Conservation (phyloP, 2,329 filamentous ascomycete genomes). For the Cercospora berteroae region DNA sequence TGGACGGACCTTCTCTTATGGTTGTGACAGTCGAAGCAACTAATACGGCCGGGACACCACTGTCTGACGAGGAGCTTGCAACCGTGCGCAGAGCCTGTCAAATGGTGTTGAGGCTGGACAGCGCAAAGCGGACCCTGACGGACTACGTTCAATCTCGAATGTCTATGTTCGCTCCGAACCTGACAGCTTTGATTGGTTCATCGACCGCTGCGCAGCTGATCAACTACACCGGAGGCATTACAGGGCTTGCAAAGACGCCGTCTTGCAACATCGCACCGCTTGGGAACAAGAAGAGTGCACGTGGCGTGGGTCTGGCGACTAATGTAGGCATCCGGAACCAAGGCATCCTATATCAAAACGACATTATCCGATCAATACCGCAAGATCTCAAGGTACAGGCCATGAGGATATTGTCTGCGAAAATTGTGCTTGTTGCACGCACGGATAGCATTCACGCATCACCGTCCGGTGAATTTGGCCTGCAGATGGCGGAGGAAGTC, state of each 20-base stretch:
- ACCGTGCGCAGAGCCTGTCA: constrained; percentile 75
- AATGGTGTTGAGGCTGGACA: constrained; percentile 83
- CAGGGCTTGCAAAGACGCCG: constrained; percentile 84
- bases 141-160: constrained; percentile 97
- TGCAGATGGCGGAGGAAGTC: constrained; percentile 77
- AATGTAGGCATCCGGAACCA: constrained; percentile 89
- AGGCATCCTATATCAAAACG: constrained; percentile 89
- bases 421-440: constrained; percentile 88
- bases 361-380: constrained; percentile 80
- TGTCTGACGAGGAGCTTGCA: constrained; percentile 72
- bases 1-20: constrained; percentile 91
- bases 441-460: constrained; percentile 82
- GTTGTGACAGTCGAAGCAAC: constrained; percentile 93
- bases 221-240: constrained; percentile 86
- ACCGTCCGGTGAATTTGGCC: constrained; percentile 77
- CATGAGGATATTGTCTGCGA: constrained; percentile 90
- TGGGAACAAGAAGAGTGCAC: constrained; percentile 82
- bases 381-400: constrained; percentile 87
- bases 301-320: constrained; percentile 74
- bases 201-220: constrained; percentile 94
- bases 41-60: constrained; percentile 75
- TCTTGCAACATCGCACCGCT: constrained; percentile 89
- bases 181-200: constrained; percentile 86
- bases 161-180: constrained; percentile 91
- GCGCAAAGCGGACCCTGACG: constrained; percentile 79